Conservation (phyloP, 208 protist species). For the Chromosphaera perkinsii region DNA sequence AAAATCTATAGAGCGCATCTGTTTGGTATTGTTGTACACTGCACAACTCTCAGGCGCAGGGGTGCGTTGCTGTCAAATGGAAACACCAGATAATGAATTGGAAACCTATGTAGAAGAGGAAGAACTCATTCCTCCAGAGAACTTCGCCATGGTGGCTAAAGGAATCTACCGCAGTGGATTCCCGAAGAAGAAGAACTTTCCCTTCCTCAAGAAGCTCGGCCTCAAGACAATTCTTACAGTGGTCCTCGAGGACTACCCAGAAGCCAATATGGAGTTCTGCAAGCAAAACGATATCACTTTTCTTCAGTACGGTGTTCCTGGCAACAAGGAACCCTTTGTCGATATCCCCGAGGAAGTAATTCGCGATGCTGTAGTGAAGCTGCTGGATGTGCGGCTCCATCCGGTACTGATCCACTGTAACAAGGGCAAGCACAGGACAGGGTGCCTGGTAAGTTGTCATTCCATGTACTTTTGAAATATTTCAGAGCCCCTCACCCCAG, state of each 20-base stretch:
- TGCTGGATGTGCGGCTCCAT: slow-evolving; percentile 80
- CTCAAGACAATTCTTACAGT: slow-evolving; percentile 86
- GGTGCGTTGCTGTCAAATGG: too few species aligned
- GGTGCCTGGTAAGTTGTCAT: too few species aligned
- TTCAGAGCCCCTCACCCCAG: too few species aligned
- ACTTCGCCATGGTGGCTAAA: slow-evolving; percentile 89
- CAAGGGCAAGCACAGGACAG: slow-evolving; percentile 86
- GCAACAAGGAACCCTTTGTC: slow-evolving; percentile 87
- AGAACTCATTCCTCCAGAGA: slow-evolving; percentile 56
- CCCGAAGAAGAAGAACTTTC: slow-evolving; percentile 90
- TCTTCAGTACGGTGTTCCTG: slow-evolving; percentile 84
- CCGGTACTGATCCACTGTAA: slow-evolving; percentile 94
- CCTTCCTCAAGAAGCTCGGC: slow-evolving; percentile 82
- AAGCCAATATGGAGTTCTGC: slow-evolving; percentile 79
- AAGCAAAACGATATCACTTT: slow-evolving; percentile 61
- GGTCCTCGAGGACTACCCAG: slow-evolving; percentile 27
- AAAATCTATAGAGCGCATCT: too few species aligned
- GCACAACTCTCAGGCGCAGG: too few species aligned
- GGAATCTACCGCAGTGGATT: slow-evolving; percentile 90
- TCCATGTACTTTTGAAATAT: too few species aligned
- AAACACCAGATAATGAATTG: too few species aligned
- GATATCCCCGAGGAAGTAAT: slow-evolving; percentile 83
- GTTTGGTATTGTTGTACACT: too few species aligned
- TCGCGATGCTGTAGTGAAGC: slow-evolving; percentile 38
- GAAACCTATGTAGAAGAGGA: background rate